Evolutionary conservation across 345 rosid genomes (phyloP), one percentile per base, ranked within the genome.

Genomic region (Turritis glabra): DNA sequence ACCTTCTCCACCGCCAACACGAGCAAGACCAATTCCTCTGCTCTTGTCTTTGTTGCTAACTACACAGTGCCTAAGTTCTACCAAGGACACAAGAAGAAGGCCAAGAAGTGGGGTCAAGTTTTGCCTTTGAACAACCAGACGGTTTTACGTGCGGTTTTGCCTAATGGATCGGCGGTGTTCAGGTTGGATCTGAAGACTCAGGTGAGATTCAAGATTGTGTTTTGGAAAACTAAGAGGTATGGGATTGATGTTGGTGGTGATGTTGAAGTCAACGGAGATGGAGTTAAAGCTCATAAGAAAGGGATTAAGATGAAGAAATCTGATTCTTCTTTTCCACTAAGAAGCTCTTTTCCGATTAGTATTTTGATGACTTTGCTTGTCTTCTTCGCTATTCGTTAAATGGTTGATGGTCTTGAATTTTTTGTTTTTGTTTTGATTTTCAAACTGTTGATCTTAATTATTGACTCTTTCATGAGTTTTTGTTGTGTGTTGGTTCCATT

Each of bases 61-160:
- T 79, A 15, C 55, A 61, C 65, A 0, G 82, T 89, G 32, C 79
- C 54, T 1, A 26, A 26, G 5, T 92, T 92, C 65, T 75, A 83
- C 21, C 97, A 92, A 55, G 90, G 96, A 4, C 84, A 80, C 48
- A 67, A 82, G 37, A 92, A 92, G 89, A 92, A 35, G n/a, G 92
- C 93, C 22, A 74, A 15, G 33, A 89, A 88, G 53, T 7, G 14
- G 5, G 83, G 79, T 15, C 30, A 25, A 0, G 30, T 41, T 19
- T 67, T 18, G 7, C 73, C 82, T 5, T 57, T 79, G 35, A 64
- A 62, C 80, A 69, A 62, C 76, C 50, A 43, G 18, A 82, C 56
- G 73, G 82, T 82, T 64, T 64, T 37, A 19, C 30, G 14, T 75
- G 83, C 78, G 9, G 82, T 78, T 77, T 79, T 19, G 3, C 41